Conservation (phyloP, 345 rosid genomes). For the Firmiana major region DNA sequence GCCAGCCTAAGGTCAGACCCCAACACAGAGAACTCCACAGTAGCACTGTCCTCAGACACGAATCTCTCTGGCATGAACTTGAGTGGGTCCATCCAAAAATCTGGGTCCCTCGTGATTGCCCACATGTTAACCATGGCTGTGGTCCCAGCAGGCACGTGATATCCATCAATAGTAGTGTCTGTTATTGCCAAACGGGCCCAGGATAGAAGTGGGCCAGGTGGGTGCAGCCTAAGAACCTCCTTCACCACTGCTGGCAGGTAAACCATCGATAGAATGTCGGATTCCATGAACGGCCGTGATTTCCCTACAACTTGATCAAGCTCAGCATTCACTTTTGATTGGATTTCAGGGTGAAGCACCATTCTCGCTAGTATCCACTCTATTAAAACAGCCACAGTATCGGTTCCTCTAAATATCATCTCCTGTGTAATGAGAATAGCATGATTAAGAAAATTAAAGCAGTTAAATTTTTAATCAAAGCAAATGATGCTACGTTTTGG, state of each 20-base stretch:
- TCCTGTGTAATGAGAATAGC: conserved; percentile 37
- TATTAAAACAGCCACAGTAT: conserved; percentile 75
- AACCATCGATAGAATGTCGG: conserved; percentile 36
- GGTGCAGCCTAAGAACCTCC: conserved; percentile 77
- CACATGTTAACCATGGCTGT: conserved; percentile 97
- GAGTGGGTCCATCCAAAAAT: conserved; percentile 63
- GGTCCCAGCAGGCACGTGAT: conserved; percentile 76
- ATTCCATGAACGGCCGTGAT: conserved; percentile 48
- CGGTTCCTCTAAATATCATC: conserved; percentile 89
- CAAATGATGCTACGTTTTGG: neutral
- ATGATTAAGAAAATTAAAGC: neutral
- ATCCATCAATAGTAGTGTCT: conserved; percentile 62
- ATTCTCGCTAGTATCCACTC: conserved; percentile 92
- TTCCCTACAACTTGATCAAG: conserved; percentile 54
- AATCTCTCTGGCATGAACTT: conserved; percentile 67
- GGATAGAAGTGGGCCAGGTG: conserved; percentile 87
- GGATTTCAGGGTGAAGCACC: conserved; percentile 59
- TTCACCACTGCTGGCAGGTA: conserved; percentile 75
- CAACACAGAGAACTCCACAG: conserved; percentile 53
- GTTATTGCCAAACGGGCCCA: conserved; percentile 86
- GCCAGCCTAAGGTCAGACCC: conserved; percentile 83
- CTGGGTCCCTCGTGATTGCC: conserved; percentile 82
- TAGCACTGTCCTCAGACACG: conserved; percentile 29
- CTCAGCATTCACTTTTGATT: conserved; percentile 63
- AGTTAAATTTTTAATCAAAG: neutral